Base-by-base conservation (phyloP, 1,284 basidiomycete species). In the Violaceomyces palustris region DNA sequence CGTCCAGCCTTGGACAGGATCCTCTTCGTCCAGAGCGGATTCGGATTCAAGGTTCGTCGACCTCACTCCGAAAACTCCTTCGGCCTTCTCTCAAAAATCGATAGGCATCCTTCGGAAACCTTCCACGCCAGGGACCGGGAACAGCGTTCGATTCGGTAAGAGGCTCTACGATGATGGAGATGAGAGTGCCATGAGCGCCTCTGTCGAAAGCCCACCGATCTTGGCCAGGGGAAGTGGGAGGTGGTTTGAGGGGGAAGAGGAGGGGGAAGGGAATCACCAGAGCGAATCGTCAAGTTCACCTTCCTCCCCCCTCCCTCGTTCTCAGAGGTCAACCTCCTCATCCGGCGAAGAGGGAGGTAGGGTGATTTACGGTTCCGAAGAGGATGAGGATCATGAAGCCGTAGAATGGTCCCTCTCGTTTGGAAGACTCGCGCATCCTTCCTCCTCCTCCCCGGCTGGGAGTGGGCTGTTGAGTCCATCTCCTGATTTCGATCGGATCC, bases 151-250 rank as follows among this genome's bases (percentile, higher is more conserved):
- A 7, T 59, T 59, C 27, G 55, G 55, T 6, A 45, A 40, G 43
- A 39, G 55, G 10, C 23, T 46, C 10, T 59, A 59, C 36, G 55
- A 59, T 14, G 48, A 54, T n/a, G 55, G 55, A n/a, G 55, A 59
- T 27, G 55, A 59, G 30, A 59, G 55, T 25, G n/a, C 35, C 10
- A 31, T 59, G 34, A 55, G 45, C 12, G 39, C 36, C 3, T 51
- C 49, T 7, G 33, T 32, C 28, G 29, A 30, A 5, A 9, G 7
- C n/a, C n/a, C 31, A 15, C 12, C 18, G 9, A 25, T 28, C 27
- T 10, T 10, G 10, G 27, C n/a, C 10, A 10, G 27, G 27, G 27
- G 27, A n/a, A n/a, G 27, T n/a, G 27, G 27, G 10, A n/a, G 27
- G n/a, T 10, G 10, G 27, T n/a, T 10, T 28, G 27, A n/a, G 27